Evolutionary conservation across 257 asterid species (phyloP).

Genomic region (Handroanthus guayacan): DNA sequence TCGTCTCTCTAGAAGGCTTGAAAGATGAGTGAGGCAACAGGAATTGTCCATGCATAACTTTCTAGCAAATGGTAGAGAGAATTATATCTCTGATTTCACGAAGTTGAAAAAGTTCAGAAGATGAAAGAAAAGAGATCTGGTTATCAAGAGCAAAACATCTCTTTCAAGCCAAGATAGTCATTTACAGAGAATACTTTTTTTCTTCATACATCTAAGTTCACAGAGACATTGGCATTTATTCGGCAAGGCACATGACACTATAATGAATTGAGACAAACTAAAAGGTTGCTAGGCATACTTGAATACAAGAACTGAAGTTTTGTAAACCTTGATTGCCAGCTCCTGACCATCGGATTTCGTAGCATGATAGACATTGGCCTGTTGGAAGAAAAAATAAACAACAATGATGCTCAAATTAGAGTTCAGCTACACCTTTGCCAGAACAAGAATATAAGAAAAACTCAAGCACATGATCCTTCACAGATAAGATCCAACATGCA

Average conservation of each 20-base stretch:
- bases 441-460: slow-evolving; percentile 13
- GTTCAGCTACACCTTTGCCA: slow-evolving; percentile 8
- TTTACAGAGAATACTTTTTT: background rate
- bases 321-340: slow-evolving; percentile 90
- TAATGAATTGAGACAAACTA: slow-evolving; percentile 24
- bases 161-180: slow-evolving; percentile 18
- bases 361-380: slow-evolving; percentile 99
- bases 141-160: slow-evolving; percentile 11
- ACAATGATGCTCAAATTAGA: slow-evolving; percentile 16
- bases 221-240: background rate
- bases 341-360: slow-evolving; percentile 86
- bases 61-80: background rate
- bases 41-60: background rate
- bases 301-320: slow-evolving; percentile 92
- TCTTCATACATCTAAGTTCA: slow-evolving; percentile 10
- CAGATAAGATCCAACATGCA: slow-evolving; percentile 20
- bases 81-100: background rate
- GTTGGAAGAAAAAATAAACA: slow-evolving; percentile 37
- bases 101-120: background rate
- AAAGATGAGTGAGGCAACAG: slow-evolving; percentile 21
- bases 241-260: slow-evolving; percentile 12
- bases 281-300: slow-evolving; percentile 60
- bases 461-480: slow-evolving; percentile 13
- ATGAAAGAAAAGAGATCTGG: slow-evolving; percentile 14
- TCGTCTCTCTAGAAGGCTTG: slow-evolving; percentile 18